Conservation (phyloP, 2,329 filamentous ascomycete species). For the Ascochyta rabiei region DNA sequence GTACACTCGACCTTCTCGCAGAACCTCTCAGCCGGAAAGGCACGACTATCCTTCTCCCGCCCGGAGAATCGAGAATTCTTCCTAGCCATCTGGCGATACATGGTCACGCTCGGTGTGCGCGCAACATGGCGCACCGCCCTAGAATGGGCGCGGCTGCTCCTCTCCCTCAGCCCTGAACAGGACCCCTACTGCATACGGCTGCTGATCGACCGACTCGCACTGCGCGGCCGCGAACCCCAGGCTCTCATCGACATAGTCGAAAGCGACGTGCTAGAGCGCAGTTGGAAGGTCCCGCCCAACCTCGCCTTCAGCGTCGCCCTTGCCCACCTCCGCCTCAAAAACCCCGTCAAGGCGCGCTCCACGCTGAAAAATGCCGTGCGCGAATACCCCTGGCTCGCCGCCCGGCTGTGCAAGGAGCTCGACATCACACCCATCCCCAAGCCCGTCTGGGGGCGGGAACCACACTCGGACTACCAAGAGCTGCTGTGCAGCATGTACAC, state of each 20-base stretch:
- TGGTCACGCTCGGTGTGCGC: slow-evolving; percentile 82
- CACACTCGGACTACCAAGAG: slow-evolving; percentile 67
- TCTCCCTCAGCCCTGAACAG: slow-evolving; percentile 70
- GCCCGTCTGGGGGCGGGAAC: slow-evolving; percentile 79
- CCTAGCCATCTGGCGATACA: slow-evolving; percentile 87
- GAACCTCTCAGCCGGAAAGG: slow-evolving; percentile 76
- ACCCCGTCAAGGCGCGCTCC: slow-evolving; percentile 68
- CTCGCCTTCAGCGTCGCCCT: slow-evolving; percentile 77
- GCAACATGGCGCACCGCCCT: slow-evolving; percentile 93
- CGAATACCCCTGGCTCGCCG: slow-evolving; percentile 83
- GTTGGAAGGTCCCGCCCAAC: slow-evolving; percentile 67
- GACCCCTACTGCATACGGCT: slow-evolving; percentile 87
- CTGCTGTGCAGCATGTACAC: slow-evolving; percentile 80
- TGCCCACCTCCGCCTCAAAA: slow-evolving; percentile 74
- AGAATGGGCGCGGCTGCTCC: slow-evolving; percentile 88
- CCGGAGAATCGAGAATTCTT: slow-evolving; percentile 93
- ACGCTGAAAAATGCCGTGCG: slow-evolving; percentile 72
- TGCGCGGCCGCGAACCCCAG: slow-evolving; percentile 77
- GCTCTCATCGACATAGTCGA: slow-evolving; percentile 75
- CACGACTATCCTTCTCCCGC: slow-evolving; percentile 78
- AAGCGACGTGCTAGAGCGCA: slow-evolving; percentile 54
- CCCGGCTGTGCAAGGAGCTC: slow-evolving; percentile 78
- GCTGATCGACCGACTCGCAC: slow-evolving; percentile 80
- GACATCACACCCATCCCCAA: slow-evolving; percentile 77
- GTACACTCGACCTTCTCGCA: slow-evolving; percentile 81